Percentiles rank a stretch among this genome's conserved stretches.
Conservation (phyloP, 257 asterid genomes). For the Lantana camara region DNA sequence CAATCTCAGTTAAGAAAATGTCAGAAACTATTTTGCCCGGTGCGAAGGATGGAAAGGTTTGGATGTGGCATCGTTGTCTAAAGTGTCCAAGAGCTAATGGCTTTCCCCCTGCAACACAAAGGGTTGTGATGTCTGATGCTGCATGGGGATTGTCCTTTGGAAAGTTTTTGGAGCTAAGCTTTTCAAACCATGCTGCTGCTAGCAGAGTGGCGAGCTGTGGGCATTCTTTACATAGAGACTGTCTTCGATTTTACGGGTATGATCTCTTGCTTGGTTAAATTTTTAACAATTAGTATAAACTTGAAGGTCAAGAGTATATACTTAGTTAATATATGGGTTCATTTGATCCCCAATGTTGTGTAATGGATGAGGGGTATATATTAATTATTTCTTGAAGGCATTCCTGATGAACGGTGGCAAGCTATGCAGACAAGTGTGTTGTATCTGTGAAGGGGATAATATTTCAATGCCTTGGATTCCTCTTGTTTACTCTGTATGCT, state of each 20-base stretch:
- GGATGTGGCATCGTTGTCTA: slow-evolving; percentile 99
- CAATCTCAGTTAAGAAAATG: slow-evolving; percentile 89
- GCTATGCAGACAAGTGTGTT: slow-evolving; percentile 1
- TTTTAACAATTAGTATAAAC: slow-evolving; percentile 3
- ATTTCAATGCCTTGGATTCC: not conserved
- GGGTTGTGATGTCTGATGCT: slow-evolving; percentile 98
- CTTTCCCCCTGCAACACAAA: slow-evolving; percentile 91
- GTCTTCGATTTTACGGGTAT: slow-evolving; percentile 97
- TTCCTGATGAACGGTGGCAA: slow-evolving; percentile 13
- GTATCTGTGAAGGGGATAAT: not conserved
- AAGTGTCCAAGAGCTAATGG: slow-evolving; percentile 83
- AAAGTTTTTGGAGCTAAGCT: slow-evolving; percentile 97
- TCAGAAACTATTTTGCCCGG: slow-evolving; percentile 75
- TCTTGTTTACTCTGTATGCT: slow-evolving; percentile 17
- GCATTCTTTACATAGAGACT: slow-evolving; percentile 91
- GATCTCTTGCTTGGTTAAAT: slow-evolving; percentile 29
- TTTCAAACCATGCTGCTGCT: slow-evolving; percentile 97
- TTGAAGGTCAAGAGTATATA: slow-evolving; percentile 19
- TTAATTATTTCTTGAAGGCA: slow-evolving; percentile 8
- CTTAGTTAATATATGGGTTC: too few relatives aligned
- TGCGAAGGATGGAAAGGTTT: slow-evolving; percentile 84
- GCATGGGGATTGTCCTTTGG: slow-evolving; percentile 99
- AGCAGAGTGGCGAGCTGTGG: slow-evolving; percentile 98
- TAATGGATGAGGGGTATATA: not conserved
- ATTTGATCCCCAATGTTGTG: slow-evolving; percentile 8